Base-by-base conservation (phyloP, 2,329 filamentous ascomycete genomes). In the Neofusicoccum sp. region DNA sequence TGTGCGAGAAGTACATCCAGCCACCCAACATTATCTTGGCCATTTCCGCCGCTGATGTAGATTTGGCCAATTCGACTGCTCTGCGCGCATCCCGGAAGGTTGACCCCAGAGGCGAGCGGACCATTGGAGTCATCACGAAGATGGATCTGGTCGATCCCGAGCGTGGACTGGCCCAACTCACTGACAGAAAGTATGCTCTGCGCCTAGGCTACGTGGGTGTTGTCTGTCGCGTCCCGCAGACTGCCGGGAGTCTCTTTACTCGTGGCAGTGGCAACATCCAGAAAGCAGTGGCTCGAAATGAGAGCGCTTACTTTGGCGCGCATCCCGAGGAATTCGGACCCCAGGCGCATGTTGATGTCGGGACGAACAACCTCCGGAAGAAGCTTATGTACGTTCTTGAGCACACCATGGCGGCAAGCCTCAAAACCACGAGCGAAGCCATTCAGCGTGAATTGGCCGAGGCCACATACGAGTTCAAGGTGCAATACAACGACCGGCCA, bases 1-100 rank as follows among this genome's bases (percentile, higher is more conserved):
- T 99, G 11, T 99, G 95, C 73, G 95, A 99, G 76, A 98, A 96
- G 78, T 99, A 99, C 71, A 99, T 99, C 56, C 91, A 96, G 71
- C 80, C 93, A 5, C 95, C 96, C 0, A 99, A 99, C 71, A 89
- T 99, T 66, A 97, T 99, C 64, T 82, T 99, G 6, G 95, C 95
- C 40, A 98, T 99, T 64, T 99, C 96, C 1, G 95, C 96, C 1
- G 95, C 95, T 26, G 95, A 99, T 75, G 95, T 99, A 16, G 95
- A 99, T 79, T 77, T 99, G 61, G 95, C 95, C 24, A 99, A 99
- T 74, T 99, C 95, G 1, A 95, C 95, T 6, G 93, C 95, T 5
- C 78, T 99, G 26, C 84, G 93, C 67, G 92, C 95, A 16, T 96
- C 93, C 66, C 85, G 95, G 64, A 85, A 93, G 67, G 93, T 98